Evolutionary conservation across 495 filamentous ascomycete species (phyloP).

Genomic region (Podospora anserina): DNA sequence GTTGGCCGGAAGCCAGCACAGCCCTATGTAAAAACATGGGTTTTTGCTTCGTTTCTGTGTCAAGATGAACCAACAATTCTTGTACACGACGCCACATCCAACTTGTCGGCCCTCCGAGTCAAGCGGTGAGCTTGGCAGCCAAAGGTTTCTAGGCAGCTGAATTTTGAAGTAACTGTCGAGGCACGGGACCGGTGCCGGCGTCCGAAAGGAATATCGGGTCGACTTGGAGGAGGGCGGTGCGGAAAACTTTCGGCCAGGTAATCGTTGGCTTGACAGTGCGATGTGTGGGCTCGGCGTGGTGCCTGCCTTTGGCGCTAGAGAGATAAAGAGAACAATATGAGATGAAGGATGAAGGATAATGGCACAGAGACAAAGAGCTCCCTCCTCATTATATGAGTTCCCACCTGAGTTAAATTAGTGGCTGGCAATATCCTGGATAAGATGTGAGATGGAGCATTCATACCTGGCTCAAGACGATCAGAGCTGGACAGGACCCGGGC

Average conservation of each 20-base stretch:
- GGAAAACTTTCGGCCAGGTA: background rate
- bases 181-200: too few species aligned
- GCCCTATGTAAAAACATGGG: background rate
- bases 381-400: too few species aligned
- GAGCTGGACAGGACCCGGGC: background rate
- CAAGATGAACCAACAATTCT: background rate
- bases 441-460: too few species aligned
- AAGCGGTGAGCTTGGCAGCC: background rate
- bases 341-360: background rate
- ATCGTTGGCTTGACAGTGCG: background rate
- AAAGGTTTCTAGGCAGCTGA: background rate
- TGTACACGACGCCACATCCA: background rate
- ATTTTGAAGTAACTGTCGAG: background rate
- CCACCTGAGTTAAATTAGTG: too few species aligned
- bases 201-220: background rate
- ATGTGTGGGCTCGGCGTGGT: background rate
- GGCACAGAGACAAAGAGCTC: background rate
- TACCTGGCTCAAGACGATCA: background rate
- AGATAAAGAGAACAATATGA: background rate
- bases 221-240: background rate
- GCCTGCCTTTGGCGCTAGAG: background rate
- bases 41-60: background rate
- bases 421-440: too few species aligned
- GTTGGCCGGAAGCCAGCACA: background rate
- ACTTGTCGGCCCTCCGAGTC: background rate